phyloP scores from a whole-genome alignment of 306 rosid species.

The Geum urbanum region DNA sequence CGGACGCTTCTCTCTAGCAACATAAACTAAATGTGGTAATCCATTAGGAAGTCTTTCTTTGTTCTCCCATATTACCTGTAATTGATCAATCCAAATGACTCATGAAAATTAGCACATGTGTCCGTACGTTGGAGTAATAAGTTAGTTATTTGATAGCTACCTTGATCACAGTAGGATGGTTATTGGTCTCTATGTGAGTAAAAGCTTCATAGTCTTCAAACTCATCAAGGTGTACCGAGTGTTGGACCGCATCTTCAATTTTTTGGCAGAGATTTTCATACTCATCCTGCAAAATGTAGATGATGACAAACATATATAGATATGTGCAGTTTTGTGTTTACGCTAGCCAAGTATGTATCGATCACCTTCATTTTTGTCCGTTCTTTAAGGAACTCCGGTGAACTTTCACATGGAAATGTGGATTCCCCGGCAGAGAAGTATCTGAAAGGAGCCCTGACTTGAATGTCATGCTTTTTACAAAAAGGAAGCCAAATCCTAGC shows the following conservation, averaged over 20 bases:
- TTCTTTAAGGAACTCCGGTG: constrained; percentile 32
- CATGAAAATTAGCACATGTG: not conserved
- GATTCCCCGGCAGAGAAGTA: constrained; percentile 34
- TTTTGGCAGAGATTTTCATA: constrained; percentile 17
- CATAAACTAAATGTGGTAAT: constrained; percentile 54
- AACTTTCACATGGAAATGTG: not conserved
- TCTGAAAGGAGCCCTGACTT: constrained; percentile 60
- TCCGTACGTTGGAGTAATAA: too few relatives aligned
- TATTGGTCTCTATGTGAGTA: constrained; percentile 31
- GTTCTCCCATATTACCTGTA: constrained; percentile 56
- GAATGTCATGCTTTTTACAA: constrained; percentile 49
- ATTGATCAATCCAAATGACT: not conserved
- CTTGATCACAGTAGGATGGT: constrained; percentile 49
- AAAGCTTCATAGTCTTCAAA: constrained; percentile 34
- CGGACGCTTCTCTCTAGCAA: constrained; percentile 62
- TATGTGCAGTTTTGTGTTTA: not conserved
- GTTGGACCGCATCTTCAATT: constrained; percentile 7
- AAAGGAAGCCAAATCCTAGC: constrained; percentile 66
- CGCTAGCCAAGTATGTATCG: not conserved
- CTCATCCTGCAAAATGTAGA: constrained; percentile 14
- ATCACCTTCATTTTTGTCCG: constrained; percentile 43
- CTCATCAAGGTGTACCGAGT: not conserved
- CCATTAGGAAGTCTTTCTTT: constrained; percentile 36
- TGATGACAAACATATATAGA: not conserved
- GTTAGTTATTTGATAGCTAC: constrained; percentile 22